Base-by-base conservation (phyloP, 345 rosid genomes). In the Rhodamnia argentea region DNA sequence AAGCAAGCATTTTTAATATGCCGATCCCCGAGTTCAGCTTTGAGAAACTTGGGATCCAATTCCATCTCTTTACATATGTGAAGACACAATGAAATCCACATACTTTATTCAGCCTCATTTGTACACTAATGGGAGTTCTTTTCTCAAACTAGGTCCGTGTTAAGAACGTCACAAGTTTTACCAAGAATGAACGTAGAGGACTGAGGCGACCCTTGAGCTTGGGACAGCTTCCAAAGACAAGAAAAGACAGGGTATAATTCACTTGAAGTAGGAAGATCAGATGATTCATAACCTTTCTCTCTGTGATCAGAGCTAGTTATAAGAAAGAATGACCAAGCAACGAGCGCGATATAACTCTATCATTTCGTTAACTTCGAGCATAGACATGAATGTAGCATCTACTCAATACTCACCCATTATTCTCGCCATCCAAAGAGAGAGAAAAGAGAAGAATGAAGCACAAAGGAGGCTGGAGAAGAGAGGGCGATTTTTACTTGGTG, bases 401-500 rank as follows among this genome's bases (percentile, higher is more conserved):
- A 22, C 26, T 55, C 24, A 22, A 4, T 70, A 70, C 7, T 18
- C 40, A 18, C 81, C 37, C 47, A 1, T 70, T 37, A 37, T 20
- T 18, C 81, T 70, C 81, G 37, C 81, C 47, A 37, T 24, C 47
- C 81, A 70, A 18, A 70, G 22, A 70, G 14, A 70, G 0, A 10
- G 75, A n/a, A 62, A 10, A 16, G 29, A 44, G 23, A 85, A 10
- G 56, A 64, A 18, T 60, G 37, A 84, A 84, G 23, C 78, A 4
- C n/a, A 3, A 32, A 40, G 42, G 9, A 70, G 81, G 81, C 47
- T 2, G 81, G 37, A 70, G 81, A 70, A 20, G 26, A 37, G 26
- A 70, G 12, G 74, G 82, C 62, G 86, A 57, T 89, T 89, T 89
- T 89, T 93, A 96, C 99, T 92, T 54, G 92, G 97, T 26, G 91